Evolutionary conservation across 164 flowering plant species (phyloP).

Genomic region (Chimonanthus praecox): DNA sequence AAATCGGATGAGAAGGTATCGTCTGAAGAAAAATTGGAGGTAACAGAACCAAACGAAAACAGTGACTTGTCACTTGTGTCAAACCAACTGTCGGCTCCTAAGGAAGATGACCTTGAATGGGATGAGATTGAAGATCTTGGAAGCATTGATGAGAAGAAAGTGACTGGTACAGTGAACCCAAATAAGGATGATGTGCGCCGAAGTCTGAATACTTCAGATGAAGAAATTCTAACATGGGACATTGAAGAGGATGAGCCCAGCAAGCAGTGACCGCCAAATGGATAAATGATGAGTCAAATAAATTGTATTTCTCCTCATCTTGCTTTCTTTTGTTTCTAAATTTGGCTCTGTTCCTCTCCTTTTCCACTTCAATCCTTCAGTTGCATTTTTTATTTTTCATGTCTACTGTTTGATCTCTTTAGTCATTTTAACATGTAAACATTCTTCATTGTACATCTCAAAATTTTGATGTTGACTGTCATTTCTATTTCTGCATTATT

Average conservation of each 20-base stretch:
- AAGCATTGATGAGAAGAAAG: constrained; percentile 48
- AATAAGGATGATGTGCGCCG: constrained; percentile 49
- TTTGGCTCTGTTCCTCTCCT: background rate
- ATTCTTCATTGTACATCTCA: constrained; percentile 2
- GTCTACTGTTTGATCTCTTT: constrained; percentile 4
- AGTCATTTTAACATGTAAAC: constrained; percentile 14
- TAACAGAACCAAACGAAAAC: constrained; percentile 38
- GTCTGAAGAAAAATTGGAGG: constrained; percentile 33
- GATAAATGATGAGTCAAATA: background rate
- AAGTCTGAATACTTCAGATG: constrained; percentile 57
- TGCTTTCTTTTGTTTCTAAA: background rate
- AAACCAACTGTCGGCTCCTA: constrained; percentile 40
- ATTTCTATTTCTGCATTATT: background rate
- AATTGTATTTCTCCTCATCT: background rate
- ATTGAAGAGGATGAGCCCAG: constrained; percentile 75
- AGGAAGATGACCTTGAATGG: constrained; percentile 86
- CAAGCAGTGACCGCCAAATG: constrained; percentile 31
- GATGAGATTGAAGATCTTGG: constrained; percentile 88
- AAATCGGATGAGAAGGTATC: constrained; percentile 22
- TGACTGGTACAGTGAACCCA: constrained; percentile 19
- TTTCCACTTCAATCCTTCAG: background rate
- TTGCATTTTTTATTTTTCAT: background rate
- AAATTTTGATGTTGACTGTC: background rate
- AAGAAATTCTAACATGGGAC: constrained; percentile 88
- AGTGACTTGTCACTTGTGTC: constrained; percentile 57